These are phyloP conservation scores for Ciborinia camelliae DNA, from an alignment of 2,329 filamentous ascomycete genomes.

Conservation along the genomic window DNA sequence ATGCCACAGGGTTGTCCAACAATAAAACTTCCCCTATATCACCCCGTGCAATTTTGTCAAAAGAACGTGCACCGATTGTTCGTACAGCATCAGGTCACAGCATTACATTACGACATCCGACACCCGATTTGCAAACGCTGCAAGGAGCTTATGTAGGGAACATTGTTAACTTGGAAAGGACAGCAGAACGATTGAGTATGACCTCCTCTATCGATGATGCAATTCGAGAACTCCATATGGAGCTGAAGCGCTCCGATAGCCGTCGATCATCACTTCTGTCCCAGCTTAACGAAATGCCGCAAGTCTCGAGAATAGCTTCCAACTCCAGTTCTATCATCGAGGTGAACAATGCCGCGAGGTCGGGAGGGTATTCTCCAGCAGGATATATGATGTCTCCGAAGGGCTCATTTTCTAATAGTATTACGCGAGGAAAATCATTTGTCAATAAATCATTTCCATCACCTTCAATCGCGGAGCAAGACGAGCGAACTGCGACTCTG, in stretches of 20 bases:
- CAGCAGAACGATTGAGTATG: slow-evolving; percentile 70
- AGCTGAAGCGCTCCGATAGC: slow-evolving; percentile 68
- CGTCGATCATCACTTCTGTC: slow-evolving; percentile 60
- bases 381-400: slow-evolving; percentile 66
- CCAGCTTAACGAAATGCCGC: slow-evolving; percentile 31
- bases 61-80: slow-evolving; percentile 25
- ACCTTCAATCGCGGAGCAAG: slow-evolving; percentile 32
- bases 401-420: slow-evolving; percentile 49
- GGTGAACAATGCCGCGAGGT: slow-evolving; percentile 62
- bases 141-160: slow-evolving; percentile 62
- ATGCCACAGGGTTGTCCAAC: slow-evolving; percentile 25
- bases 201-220: slow-evolving; percentile 73
- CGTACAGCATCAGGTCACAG: slow-evolving; percentile 34
- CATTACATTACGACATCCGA: slow-evolving; percentile 50
- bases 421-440: slow-evolving; percentile 48
- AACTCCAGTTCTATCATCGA: slow-evolving; percentile 62
- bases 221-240: slow-evolving; percentile 68
- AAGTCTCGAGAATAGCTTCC: slow-evolving; percentile 45
- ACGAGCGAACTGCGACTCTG: slow-evolving; percentile 30
- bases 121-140: slow-evolving; percentile 59
- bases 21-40: slow-evolving; percentile 18
- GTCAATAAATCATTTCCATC: slow-evolving; percentile 30
- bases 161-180: slow-evolving; percentile 71
- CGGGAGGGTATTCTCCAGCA: slow-evolving; percentile 67
- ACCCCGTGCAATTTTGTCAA: slow-evolving; percentile 15